These are phyloP conservation scores for Cystoderma amianthinum DNA, from an alignment of 768 basidiomycete species.

Conservation along the genomic window DNA sequence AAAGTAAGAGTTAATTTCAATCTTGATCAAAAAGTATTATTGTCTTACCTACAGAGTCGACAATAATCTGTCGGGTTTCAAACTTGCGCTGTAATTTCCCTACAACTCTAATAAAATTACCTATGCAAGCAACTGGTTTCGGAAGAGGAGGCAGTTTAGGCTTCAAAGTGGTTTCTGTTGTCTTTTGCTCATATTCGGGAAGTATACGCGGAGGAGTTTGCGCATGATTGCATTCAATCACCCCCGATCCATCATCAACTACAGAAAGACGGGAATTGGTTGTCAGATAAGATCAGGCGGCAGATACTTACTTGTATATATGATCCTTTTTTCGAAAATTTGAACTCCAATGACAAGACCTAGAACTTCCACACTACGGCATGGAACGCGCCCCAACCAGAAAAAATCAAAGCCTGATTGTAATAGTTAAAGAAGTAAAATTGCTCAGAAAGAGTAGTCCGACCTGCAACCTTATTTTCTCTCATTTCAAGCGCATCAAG, in stretches of 20 bases:
- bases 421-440: no score
- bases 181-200: conserved; percentile 4
- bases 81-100: conserved; percentile 37
- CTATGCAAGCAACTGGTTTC: conserved; percentile 34
- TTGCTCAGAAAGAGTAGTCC: conserved; percentile 11
- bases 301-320: conserved; percentile 46
- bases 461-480: conserved; percentile 22
- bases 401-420: conserved; percentile 50
- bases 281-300: background rate
- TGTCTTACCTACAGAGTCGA: conserved; percentile 44
- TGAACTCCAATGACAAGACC: conserved; percentile 62
- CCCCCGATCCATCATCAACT: conserved; percentile 78
- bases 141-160: background rate
- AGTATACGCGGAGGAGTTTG: conserved; percentile 18
- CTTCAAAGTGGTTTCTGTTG: conserved; percentile 10
- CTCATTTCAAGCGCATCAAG: conserved; percentile 45
- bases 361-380: conserved; percentile 52
- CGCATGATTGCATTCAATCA: conserved; percentile 59
- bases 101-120: conserved; percentile 35
- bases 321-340: conserved; percentile 47
- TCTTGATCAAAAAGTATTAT: background rate
- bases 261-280: background rate
- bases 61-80: conserved; percentile 37
- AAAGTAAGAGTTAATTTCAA: background rate
- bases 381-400: conserved; percentile 69